Conservation (phyloP, 768 basidiomycete genomes). For the Pisolithus albus region DNA sequence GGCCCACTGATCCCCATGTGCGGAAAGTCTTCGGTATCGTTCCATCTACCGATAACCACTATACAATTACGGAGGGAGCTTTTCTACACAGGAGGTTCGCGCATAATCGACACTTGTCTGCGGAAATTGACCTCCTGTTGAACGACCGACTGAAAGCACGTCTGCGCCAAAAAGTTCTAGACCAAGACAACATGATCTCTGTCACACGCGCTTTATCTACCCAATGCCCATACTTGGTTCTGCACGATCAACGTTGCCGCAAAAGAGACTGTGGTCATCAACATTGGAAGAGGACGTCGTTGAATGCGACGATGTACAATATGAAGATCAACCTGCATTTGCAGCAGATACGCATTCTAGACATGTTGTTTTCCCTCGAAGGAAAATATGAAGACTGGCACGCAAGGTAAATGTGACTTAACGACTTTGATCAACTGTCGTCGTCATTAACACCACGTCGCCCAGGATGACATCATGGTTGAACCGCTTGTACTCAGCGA, state of each 20-base stretch:
- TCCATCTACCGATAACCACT: neutral
- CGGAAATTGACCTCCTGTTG: neutral
- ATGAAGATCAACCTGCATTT: neutral
- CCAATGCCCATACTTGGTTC: neutral
- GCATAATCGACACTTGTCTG: neutral
- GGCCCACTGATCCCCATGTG: neutral
- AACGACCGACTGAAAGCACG: neutral
- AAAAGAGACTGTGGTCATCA: neutral
- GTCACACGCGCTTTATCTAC: neutral
- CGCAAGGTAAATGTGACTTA: neutral
- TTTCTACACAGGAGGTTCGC: neutral
- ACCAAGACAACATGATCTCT: neutral
- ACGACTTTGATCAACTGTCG: too few relatives aligned
- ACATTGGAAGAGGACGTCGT: neutral
- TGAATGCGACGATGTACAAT: neutral
- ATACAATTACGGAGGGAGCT: neutral
- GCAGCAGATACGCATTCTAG: neutral
- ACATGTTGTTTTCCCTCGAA: neutral
- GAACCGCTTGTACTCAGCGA: neutral
- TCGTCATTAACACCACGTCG: neutral
- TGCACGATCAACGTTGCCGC: neutral
- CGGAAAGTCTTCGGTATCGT: neutral
- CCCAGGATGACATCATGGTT: neutral
- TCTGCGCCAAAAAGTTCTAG: neutral
- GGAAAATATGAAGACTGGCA: neutral